These are phyloP conservation scores for Xylaria cubensis DNA, from an alignment of 495 filamentous ascomycete species.

Conservation along the genomic window DNA sequence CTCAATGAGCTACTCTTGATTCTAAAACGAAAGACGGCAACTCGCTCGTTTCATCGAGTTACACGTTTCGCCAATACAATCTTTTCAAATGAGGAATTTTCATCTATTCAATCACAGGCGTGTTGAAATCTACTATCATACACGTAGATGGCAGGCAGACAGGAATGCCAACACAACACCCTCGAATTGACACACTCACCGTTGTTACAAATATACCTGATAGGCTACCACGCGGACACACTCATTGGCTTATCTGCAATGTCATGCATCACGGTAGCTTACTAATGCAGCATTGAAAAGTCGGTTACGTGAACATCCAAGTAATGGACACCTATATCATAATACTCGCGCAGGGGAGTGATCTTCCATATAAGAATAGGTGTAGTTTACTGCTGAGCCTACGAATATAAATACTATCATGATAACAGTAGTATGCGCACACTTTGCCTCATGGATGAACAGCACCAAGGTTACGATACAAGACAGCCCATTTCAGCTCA, in stretches of 20 bases:
- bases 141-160: neutral
- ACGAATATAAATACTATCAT: neutral
- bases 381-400: neutral
- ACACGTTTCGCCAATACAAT: neutral
- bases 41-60: neutral
- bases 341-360: neutral
- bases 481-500: neutral
- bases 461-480: neutral
- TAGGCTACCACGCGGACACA: neutral
- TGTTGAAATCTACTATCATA: neutral
- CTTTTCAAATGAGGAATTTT: neutral
- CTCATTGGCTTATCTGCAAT: neutral
- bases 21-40: neutral
- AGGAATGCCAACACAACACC: neutral
- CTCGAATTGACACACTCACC: neutral
- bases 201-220: neutral
- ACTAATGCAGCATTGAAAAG: neutral
- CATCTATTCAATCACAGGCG: neutral
- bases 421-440: neutral
- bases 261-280: neutral
- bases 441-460: neutral
- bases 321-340: conserved; percentile 5
- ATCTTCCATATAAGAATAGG: neutral
- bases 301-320: neutral
- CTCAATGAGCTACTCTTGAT: neutral